Evolutionary conservation across 148 eudicot species (phyloP).

Genomic region (Amaranthus palmeri): DNA sequence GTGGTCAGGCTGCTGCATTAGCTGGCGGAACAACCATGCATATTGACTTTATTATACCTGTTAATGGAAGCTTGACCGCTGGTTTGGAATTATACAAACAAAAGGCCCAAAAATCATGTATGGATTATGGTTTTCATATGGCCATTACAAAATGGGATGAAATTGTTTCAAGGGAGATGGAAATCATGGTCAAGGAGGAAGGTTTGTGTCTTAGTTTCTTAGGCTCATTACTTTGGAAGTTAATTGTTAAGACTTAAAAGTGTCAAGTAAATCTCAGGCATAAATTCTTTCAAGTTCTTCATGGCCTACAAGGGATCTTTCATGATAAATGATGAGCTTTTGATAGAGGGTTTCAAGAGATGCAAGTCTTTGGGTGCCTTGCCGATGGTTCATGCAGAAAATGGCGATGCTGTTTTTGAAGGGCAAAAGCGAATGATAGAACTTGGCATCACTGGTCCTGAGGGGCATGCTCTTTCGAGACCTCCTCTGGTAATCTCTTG

Average conservation of each 20-base stretch:
- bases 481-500: conserved; percentile 64
- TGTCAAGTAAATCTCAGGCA: conserved; percentile 39
- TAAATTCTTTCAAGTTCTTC: conserved; percentile 97
- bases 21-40: conserved; percentile 99
- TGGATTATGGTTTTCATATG: conserved; percentile 99
- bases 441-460: conserved; percentile 99
- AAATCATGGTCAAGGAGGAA: conserved; percentile 86
- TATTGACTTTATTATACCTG: conserved; percentile 92
- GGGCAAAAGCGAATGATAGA: conserved; percentile 97
- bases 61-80: conserved; percentile 68
- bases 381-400: conserved; percentile 98
- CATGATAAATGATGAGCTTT: conserved; percentile 82
- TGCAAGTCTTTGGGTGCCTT: conserved; percentile 97
- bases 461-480: conserved; percentile 97
- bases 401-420: conserved; percentile 97
- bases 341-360: conserved; percentile 82
- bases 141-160: conserved; percentile 97
- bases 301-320: conserved; percentile 89
- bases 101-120: conserved; percentile 68
- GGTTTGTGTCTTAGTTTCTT: conserved; percentile 35
- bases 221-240: neutral
- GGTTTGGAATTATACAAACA: conserved; percentile 62
- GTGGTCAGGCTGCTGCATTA: conserved; percentile 95
- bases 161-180: conserved; percentile 80
- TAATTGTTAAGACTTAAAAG: conserved; percentile 1